Base-by-base conservation (phyloP, 306 rosid species). In the Elaeagnus macrophylla region DNA sequence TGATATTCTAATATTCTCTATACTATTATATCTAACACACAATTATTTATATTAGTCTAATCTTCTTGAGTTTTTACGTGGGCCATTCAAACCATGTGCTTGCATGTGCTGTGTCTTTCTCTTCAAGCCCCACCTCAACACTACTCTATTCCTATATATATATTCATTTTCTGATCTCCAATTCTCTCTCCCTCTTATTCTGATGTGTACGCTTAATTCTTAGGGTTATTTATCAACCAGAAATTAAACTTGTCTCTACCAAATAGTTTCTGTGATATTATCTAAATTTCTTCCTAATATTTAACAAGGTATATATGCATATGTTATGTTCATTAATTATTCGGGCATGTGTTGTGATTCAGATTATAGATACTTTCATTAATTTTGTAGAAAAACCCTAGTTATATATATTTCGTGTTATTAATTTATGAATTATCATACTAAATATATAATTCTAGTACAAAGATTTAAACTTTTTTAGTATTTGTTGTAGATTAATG, bases 21-120 rank as follows among this genome's bases (percentile, higher is more conserved):
- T 44, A 9, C 13, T 10, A 43, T 10, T 10, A 3, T 1, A 9
- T 10, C 10, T 14, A 1, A 48, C 7, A 48, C 52, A 59, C 32
- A 20, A 44, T 11, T 7, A 32, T 71, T 57, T 64, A 57, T 55
- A 39, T 39, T 42, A 56, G 32, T 37, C n/a, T n/a, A 51, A 69
- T 69, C 67, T 77, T 80, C 77, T 74, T 74, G 81, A 77, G 77
- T 71, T 82, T 71, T 46, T 6, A 57, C 55, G 89, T 84, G 85
- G 97, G 89, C 75, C 95, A 73, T n/a, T 17, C 3, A 77, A 64
- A 87, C 95, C 97, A 89, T 83, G 97, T 89, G 97, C 95, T 63
- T 75, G 78, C 97, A 89, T 85, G 95, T 89, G 97, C 79, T 62
- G 57, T 83, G 97, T 89, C 89, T 79, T 75, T 75, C 88, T 81